A percentile compares a stretch with the other conserved stretches of the same genome.
Conservation (phyloP, 73 alveolate species). For the Stentor roeselii region DNA sequence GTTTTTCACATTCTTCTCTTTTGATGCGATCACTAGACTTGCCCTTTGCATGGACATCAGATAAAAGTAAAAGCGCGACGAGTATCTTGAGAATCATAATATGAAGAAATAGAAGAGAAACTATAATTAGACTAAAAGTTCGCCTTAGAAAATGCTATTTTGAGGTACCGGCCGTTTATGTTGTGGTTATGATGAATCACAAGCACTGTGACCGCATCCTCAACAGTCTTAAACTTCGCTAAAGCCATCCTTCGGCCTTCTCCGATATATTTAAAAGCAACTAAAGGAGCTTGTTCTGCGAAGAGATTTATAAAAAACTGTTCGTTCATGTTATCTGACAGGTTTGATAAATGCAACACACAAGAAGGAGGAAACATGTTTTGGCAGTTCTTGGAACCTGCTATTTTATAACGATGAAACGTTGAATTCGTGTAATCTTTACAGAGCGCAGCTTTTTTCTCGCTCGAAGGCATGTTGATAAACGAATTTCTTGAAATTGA, state of each 20-base stretch:
- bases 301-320: conserved; percentile 21
- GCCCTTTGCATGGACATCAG: no score
- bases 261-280: conserved; percentile 5
- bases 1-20: conserved; percentile 11
- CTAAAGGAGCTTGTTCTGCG: conserved; percentile 10
- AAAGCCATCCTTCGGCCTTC: conserved; percentile 32
- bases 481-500: conserved; percentile 26
- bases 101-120: no score
- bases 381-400: conserved; percentile 23
- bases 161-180: conserved; percentile 18
- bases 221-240: conserved; percentile 22
- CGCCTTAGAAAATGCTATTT: conserved; percentile 25
- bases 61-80: no score
- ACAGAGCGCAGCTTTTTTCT: conserved; percentile 3
- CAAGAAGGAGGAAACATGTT: conserved; percentile 27
- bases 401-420: conserved; percentile 25
- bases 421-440: conserved; percentile 23
- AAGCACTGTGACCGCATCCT: conserved; percentile 24
- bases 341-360: conserved; percentile 27
- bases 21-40: not conserved
- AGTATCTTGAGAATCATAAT: no score
- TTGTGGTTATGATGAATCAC: conserved; percentile 23
- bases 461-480: conserved; percentile 32
- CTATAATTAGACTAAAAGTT: not conserved
- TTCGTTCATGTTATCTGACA: conserved; percentile 26